Conservation (phyloP, 371 early-diverging fungal genomes). For the Chytridium lagenaria region DNA sequence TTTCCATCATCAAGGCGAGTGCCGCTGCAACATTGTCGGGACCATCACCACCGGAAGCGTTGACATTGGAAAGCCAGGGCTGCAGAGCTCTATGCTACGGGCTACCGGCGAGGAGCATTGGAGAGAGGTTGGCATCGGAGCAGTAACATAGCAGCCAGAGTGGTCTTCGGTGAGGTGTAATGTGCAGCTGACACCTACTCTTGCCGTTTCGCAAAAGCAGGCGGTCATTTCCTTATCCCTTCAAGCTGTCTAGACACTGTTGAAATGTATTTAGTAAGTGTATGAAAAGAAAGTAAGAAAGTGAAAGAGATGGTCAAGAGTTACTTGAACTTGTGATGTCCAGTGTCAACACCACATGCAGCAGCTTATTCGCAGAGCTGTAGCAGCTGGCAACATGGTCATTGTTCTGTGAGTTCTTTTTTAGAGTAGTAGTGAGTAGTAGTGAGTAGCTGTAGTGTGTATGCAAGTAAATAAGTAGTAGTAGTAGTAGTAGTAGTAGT, state of each 20-base stretch:
- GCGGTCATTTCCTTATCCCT: conserved; percentile 27
- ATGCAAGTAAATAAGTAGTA: no score
- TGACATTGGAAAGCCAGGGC: conserved; percentile 8
- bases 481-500: no score
- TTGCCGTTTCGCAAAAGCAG: conserved; percentile 16
- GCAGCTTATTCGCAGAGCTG: no score
- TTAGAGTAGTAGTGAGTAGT: no score
- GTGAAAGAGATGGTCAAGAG: not conserved
- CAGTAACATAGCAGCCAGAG: conserved; percentile 21
- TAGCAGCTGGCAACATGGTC: no score
- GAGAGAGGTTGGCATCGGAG: not conserved
- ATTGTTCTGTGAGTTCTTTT: no score
- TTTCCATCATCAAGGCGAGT: conserved; percentile 6
- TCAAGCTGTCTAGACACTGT: conserved; percentile 27
- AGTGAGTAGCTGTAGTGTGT: no score
- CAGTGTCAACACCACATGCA: conserved; percentile 26
- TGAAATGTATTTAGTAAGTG: no score
- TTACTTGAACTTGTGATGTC: conserved; percentile 32
- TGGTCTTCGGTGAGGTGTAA: conserved; percentile 24
- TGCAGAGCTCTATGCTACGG: not conserved
- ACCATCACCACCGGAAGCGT: conserved; percentile 22
- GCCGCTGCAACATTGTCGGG: conserved; percentile 33
- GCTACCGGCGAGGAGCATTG: conserved; percentile 18
- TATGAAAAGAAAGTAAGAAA: no score
- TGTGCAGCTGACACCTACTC: conserved; percentile 20